Conservation (phyloP, 305 asterid species). For the Solanum chacoense region DNA sequence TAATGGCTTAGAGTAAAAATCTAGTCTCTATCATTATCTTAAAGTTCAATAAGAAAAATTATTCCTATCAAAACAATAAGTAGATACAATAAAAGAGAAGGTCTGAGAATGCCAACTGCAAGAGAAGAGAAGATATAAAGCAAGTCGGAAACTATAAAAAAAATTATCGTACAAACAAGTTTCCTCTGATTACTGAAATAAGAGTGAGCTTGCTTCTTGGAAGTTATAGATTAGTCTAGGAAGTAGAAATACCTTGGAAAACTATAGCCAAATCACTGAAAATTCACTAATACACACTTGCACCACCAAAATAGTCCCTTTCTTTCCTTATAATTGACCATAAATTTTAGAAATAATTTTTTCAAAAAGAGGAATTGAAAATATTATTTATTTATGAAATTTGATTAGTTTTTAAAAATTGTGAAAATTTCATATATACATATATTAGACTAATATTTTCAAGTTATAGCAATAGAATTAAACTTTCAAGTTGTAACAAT, state of each 20-base stretch:
- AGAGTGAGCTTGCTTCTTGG: neutral
- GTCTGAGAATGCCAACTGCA: neutral
- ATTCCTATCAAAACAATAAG: neutral
- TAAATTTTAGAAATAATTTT: too few relatives aligned
- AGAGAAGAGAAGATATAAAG: neutral
- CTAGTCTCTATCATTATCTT: neutral
- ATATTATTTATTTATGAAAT: too few relatives aligned
- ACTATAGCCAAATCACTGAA: conserved; percentile 18
- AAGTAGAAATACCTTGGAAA: neutral
- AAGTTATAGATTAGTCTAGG: neutral
- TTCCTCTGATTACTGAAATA: neutral
- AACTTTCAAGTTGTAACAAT: too few relatives aligned
- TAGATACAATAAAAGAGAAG: neutral
- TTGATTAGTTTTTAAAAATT: too few relatives aligned
- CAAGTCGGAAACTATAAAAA: neutral
- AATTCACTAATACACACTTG: neutral
- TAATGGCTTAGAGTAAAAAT: neutral
- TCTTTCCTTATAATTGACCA: neutral
- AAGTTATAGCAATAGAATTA: too few relatives aligned
- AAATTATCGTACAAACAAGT: neutral
- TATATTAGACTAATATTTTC: too few relatives aligned
- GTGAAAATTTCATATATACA: too few relatives aligned
- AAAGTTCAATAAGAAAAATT: neutral
- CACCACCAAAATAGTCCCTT: neutral
- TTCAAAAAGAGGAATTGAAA: too few relatives aligned